Percentiles rank a stretch among this genome's conserved stretches.
Evolutionary conservation across 192 early-diverging fungal species (phyloP).

Genomic region (Coemansia brasiliensis): DNA sequence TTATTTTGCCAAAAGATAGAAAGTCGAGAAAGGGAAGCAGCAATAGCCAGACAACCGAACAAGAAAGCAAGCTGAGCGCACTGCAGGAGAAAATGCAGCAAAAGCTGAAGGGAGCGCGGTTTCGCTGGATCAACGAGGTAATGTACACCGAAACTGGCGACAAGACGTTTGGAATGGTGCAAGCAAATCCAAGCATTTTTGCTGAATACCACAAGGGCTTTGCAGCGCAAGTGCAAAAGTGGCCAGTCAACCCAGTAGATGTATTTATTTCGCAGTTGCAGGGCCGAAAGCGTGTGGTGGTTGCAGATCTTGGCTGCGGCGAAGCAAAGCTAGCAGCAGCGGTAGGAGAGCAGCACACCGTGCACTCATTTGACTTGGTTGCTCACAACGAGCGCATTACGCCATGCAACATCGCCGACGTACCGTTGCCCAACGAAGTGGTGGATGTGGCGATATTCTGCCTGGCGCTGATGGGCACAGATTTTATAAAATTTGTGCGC

Average conservation of each 20-base stretch:
- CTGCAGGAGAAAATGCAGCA: slow-evolving; percentile 63
- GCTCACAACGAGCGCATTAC: slow-evolving; percentile 76
- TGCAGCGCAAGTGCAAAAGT: slow-evolving; percentile 82
- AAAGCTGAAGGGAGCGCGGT: slow-evolving; percentile 76
- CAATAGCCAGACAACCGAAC: neutral
- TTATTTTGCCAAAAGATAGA: neutral
- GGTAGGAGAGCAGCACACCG: slow-evolving; percentile 61
- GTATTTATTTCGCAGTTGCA: slow-evolving; percentile 70
- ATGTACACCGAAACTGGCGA: slow-evolving; percentile 86
- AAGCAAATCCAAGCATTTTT: slow-evolving; percentile 85
- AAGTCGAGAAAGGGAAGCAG: neutral
- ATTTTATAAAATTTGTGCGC: slow-evolving; percentile 86
- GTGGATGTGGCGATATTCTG: slow-evolving; percentile 91
- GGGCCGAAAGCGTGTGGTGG: slow-evolving; percentile 21
- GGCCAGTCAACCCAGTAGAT: slow-evolving; percentile 95
- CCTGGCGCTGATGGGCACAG: slow-evolving; percentile 95
- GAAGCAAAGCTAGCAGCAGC: slow-evolving; percentile 84
- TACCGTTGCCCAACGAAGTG: slow-evolving; percentile 65
- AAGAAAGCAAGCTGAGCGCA: slow-evolving; percentile 16
- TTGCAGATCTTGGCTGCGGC: slow-evolving; percentile 96
- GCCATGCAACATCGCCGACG: slow-evolving; percentile 90
- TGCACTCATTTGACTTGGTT: slow-evolving; percentile 89
- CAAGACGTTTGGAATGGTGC: slow-evolving; percentile 74
- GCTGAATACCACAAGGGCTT: slow-evolving; percentile 96
- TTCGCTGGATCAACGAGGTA: slow-evolving; percentile 92